These are phyloP conservation scores for Penicillium lividum DNA, from an alignment of 495 filamentous ascomycete species.

Conservation along the genomic window DNA sequence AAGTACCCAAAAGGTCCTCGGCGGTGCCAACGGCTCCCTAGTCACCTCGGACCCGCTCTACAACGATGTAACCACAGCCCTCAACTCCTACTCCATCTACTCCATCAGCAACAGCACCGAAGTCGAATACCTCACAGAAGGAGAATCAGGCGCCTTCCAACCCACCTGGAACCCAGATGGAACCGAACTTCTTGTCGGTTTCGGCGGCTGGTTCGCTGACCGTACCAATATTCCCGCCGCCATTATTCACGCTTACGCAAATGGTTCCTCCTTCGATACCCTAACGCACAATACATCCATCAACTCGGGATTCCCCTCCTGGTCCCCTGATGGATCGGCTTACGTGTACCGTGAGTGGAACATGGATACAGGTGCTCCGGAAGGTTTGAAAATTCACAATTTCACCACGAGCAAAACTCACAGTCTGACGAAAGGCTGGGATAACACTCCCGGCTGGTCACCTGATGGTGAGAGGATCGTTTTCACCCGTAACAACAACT, in stretches of 20 bases:
- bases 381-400: constrained; percentile 11
- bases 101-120: constrained; percentile 1
- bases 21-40: constrained; percentile 3
- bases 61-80: neutral
- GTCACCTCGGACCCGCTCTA: neutral
- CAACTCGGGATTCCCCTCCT: constrained; percentile 15
- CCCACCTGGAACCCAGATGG: constrained; percentile 18
- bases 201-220: constrained; percentile 16
- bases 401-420: constrained; percentile 10
- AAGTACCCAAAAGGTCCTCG: constrained; percentile 7
- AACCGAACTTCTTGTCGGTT: constrained; percentile 11
- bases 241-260: constrained; percentile 12
- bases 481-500: constrained; percentile 18
- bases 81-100: constrained; percentile 1
- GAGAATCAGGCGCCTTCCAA: constrained; percentile 15
- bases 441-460: constrained; percentile 17
- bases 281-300: constrained; percentile 1
- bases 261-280: constrained; percentile 11
- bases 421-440: constrained; percentile 11
- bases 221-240: constrained; percentile 5
- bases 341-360: constrained; percentile 15
- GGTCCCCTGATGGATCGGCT: constrained; percentile 14
- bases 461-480: constrained; percentile 16
- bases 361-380: constrained; percentile 4
- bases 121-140: constrained; percentile 1